A percentile compares a stretch with the other conserved stretches of the same genome.
Conservation (phyloP, 306 rosid species). For the Alnus glutinosa region DNA sequence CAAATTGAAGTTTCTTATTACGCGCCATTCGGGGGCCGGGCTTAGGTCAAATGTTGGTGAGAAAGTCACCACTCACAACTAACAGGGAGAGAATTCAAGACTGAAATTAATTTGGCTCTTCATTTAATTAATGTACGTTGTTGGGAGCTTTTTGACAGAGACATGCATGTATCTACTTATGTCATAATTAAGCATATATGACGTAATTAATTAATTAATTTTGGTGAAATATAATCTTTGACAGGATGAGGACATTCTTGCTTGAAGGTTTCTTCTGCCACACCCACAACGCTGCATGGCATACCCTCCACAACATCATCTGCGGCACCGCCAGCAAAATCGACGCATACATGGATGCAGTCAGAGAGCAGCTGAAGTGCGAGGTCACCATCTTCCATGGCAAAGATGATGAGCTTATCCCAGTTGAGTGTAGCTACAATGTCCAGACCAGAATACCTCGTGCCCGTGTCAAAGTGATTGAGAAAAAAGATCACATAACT, state of each 20-base stretch:
- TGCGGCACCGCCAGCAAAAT: constrained; percentile 76
- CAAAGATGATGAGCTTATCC: constrained; percentile 70
- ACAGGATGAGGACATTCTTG: constrained; percentile 74
- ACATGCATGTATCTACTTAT: constrained; percentile 9
- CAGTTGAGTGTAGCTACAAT: constrained; percentile 73
- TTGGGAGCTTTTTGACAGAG: constrained; percentile 1
- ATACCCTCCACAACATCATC: constrained; percentile 88
- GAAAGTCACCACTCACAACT: too few relatives aligned
- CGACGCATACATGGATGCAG: constrained; percentile 54
- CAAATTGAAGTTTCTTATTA: too few relatives aligned
- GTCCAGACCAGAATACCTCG: constrained; percentile 59
- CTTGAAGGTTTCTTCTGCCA: constrained; percentile 94
- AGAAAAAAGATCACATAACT: constrained; percentile 82
- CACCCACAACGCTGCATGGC: constrained; percentile 99
- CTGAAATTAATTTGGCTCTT: too few relatives aligned
- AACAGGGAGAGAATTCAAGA: too few relatives aligned
- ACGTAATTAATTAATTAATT: too few relatives aligned
- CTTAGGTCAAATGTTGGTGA: too few relatives aligned
- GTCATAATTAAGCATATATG: not conserved
- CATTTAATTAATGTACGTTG: too few relatives aligned
- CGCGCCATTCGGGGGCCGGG: too few relatives aligned
- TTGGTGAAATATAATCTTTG: not conserved
- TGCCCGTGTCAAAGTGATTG: constrained; percentile 63
- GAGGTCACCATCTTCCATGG: constrained; percentile 78
- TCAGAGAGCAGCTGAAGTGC: constrained; percentile 54